Conservation (phyloP, 1,284 basidiomycete species). For the Naganishia albida region DNA sequence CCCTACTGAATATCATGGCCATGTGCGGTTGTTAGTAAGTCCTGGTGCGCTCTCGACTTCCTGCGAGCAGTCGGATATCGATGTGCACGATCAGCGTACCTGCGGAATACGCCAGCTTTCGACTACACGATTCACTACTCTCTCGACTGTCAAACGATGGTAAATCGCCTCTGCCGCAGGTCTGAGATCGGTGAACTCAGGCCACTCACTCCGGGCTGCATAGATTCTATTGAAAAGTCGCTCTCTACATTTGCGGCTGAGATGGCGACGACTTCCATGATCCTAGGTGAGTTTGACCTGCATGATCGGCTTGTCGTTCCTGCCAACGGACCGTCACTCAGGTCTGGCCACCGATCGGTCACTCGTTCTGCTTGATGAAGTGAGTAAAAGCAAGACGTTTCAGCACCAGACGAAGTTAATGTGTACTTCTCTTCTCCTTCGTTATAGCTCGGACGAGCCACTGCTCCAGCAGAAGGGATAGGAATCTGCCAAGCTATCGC, state of each 20-base stretch:
- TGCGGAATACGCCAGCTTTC: conserved; percentile 82
- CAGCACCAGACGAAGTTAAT: neutral
- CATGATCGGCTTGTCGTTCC: neutral
- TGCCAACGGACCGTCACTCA: conserved; percentile 42
- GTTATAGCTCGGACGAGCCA: conserved; percentile 62
- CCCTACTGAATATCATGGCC: conserved; percentile 78
- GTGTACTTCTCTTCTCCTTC: too few relatives aligned
- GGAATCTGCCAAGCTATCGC: conserved; percentile 91
- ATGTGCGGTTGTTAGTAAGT: conserved; percentile 77
- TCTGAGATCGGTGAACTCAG: conserved; percentile 35
- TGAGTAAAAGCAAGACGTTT: conserved; percentile 57
- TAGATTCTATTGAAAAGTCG: conserved; percentile 68
- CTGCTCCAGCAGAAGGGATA: conserved; percentile 79
- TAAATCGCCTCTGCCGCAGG: conserved; percentile 37
- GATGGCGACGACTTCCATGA: conserved; percentile 87
- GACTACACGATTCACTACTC: conserved; percentile 77
- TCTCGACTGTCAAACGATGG: conserved; percentile 84
- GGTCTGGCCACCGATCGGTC: conserved; percentile 73
- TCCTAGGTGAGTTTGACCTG: conserved; percentile 61
- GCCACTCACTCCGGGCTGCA: conserved; percentile 23
- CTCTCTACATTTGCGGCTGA: conserved; percentile 91
- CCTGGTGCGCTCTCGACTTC: too few relatives aligned
- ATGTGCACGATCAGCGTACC: conserved; percentile 61
- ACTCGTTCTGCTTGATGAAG: conserved; percentile 84
- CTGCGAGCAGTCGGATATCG: neutral